Evolutionary conservation across 2,329 filamentous ascomycete genomes (phyloP), one percentile per base, ranked within the genome.

Genomic region (Coniochaeta sp.): DNA sequence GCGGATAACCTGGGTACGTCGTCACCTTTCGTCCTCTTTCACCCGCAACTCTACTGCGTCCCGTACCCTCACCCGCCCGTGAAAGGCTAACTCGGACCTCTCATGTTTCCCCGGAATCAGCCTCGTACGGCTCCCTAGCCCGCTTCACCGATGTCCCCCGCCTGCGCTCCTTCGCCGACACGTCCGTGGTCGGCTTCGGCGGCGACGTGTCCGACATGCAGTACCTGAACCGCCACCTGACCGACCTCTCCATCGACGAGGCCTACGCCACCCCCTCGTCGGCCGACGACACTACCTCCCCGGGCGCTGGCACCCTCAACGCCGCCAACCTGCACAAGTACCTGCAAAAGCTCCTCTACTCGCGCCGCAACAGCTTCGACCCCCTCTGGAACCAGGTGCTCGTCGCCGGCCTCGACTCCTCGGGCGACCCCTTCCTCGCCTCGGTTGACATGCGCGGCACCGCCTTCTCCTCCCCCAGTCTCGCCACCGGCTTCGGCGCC

Each of bases 191-290:
- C 71, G 95, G 95, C 70, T 96, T 98, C 78, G 91, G 92, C 74
- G 95, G 95, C 74, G 95, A 99, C 79, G 89, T 99, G 69, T 96
- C 91, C 65, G 95, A 99, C 81, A 98, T 99, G 95, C 95, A 99
- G 81, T 96, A 96, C 81, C 87, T 99, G 67, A 90, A 96, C 84
- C 88, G 95, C 68, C 86, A 96, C 71, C 88, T 99, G 68, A 88
- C 84, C 71, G 89, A 90, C 64, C 89, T 98, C 69, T 87, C 90
- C 73, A 91, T 96, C 75, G 84, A 89, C 74, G 93, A 98, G 81
- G 89, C 91, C 72, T 98, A 99, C 81, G 83, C 82, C 62, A 66
- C 63, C 66, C 9, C n/a, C 19, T 36, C 34, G 3, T 36, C 34
- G 12, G 24, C 42, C 24, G 22, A 26, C 22, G n/a, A 24, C 47